Base-by-base conservation (phyloP, 495 filamentous ascomycete species). In the Xylaria intraflava region DNA sequence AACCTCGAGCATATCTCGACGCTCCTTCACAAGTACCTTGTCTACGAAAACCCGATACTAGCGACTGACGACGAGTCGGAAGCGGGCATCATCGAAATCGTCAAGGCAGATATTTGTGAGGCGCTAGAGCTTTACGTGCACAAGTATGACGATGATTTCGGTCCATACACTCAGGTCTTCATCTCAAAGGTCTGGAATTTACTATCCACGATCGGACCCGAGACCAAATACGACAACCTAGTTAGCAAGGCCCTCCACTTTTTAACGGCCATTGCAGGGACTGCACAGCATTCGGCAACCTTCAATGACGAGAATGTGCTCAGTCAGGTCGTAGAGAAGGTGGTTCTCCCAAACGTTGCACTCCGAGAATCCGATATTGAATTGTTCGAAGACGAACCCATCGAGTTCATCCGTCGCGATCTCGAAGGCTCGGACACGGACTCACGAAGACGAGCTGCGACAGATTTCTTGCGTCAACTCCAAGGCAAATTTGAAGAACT, bases 361-460 rank as follows among this genome's bases (percentile, higher is more conserved):
- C 77, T 99, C 20, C 82, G 94, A 62, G 90, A 94, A 56, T 89
- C 90, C 2, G 94, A 99, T 53, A 83, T 95, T 54, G 94, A 99
- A 65, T 76, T 95, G 31, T 96, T 97, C 59, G 94, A 97, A 65
- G 94, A 99, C 62, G 94, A 99, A 66, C 94, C 94, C 2, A 96
- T 99, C 65, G 94, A 99, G 66, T 99, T 95, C 69, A 97, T 97
- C 62, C 79, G 94, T 47, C 83, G 90, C 55, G 92, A 99, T 67
- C 78, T 99, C 14, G 94, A 99, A 68, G 94, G 94, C 19, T 95
- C 91, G 1, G 94, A 97, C 64, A 90, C 85, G 46, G 94, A 97
- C 57, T 97, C 94, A 4, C 76, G 94, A 57, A 80, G 94, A 53
- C 79, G 92, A 61, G 89, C 91, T 43, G 89, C 94, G 2, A 97